These are phyloP conservation scores for Tubosaeta sp. DNA, from an alignment of 768 basidiomycete species.

Conservation along the genomic window DNA sequence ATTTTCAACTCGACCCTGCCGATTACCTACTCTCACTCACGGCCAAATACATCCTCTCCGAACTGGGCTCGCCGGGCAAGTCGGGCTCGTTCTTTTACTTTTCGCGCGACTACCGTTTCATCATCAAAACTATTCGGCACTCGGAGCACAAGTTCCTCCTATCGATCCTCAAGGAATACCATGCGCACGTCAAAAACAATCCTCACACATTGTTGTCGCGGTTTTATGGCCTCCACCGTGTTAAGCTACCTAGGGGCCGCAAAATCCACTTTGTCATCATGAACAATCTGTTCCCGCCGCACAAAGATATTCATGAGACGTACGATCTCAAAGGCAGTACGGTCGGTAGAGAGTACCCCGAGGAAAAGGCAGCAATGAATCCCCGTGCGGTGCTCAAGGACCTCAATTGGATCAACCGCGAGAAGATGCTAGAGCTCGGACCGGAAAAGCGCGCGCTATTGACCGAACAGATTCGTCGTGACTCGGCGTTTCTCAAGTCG, in stretches of 20 bases:
- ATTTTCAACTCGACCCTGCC: constrained; percentile 93
- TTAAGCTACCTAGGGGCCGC: constrained; percentile 87
- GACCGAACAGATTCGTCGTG: constrained; percentile 85
- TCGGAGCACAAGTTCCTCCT: constrained; percentile 93
- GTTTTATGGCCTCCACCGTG: constrained; percentile 96
- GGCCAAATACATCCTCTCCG: constrained; percentile 95
- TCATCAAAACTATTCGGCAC: constrained; percentile 98
- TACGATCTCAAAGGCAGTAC: constrained; percentile 97
- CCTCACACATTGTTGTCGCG: constrained; percentile 91
- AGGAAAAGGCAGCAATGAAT: constrained; percentile 72
- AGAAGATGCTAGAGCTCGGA: constrained; percentile 79
- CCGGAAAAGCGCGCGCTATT: constrained; percentile 92
- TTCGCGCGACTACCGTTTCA: constrained; percentile 97
- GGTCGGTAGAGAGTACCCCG: constrained; percentile 81
- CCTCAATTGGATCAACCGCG: constrained; percentile 89
- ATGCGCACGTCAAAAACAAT: constrained; percentile 80
- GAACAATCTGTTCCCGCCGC: constrained; percentile 98
- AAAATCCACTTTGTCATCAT: constrained; percentile 99
- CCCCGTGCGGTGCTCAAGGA: constrained; percentile 92
- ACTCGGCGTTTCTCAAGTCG: constrained; percentile 77
- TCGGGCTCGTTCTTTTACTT: constrained; percentile 99
- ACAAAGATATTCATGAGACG: constrained; percentile 96
- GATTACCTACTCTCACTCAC: constrained; percentile 97
- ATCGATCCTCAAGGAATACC: constrained; percentile 76
- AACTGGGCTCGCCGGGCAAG: constrained; percentile 96